These are phyloP conservation scores for Ailanthus altissimus DNA, from an alignment of 345 rosid species.

Conservation along the genomic window DNA sequence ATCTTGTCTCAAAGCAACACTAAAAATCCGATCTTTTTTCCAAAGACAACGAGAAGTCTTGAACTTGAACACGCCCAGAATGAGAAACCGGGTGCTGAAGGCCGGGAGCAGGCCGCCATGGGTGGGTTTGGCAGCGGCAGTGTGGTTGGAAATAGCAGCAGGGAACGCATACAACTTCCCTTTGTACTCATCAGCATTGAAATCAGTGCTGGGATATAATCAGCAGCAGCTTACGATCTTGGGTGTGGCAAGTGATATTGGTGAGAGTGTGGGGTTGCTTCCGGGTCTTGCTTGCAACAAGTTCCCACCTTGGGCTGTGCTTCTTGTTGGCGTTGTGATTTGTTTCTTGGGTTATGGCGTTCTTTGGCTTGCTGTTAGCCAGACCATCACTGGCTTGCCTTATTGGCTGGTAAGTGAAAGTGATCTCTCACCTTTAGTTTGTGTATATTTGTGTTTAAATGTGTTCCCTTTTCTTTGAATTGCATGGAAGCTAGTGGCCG, in stretches of 20 bases:
- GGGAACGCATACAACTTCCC: constrained; percentile 79
- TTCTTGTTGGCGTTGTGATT: constrained; percentile 57
- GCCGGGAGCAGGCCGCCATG: constrained; percentile 94
- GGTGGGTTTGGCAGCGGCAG: constrained; percentile 93
- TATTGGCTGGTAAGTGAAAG: constrained; percentile 69
- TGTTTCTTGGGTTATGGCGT: constrained; percentile 92
- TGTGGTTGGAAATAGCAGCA: constrained; percentile 77
- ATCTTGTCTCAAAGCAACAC: not conserved
- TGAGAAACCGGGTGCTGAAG: constrained; percentile 41
- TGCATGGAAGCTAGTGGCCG: not conserved
- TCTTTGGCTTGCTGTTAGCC: constrained; percentile 75
- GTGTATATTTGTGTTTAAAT: not conserved
- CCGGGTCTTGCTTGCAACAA: constrained; percentile 89
- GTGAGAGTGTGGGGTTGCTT: constrained; percentile 81
- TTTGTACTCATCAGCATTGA: constrained; percentile 70
- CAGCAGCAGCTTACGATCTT: constrained; percentile 85
- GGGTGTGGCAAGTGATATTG: constrained; percentile 93
- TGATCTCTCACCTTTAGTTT: not conserved
- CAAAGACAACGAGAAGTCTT: not conserved
- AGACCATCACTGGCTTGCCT: constrained; percentile 63
- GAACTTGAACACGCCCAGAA: not conserved
- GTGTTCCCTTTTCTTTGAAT: not conserved
- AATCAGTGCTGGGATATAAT: constrained; percentile 70
- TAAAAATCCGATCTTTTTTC: not conserved
- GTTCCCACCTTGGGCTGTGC: constrained; percentile 89